Conservation (phyloP, 495 filamentous ascomycete genomes). For the Talaromyces adpressus region DNA sequence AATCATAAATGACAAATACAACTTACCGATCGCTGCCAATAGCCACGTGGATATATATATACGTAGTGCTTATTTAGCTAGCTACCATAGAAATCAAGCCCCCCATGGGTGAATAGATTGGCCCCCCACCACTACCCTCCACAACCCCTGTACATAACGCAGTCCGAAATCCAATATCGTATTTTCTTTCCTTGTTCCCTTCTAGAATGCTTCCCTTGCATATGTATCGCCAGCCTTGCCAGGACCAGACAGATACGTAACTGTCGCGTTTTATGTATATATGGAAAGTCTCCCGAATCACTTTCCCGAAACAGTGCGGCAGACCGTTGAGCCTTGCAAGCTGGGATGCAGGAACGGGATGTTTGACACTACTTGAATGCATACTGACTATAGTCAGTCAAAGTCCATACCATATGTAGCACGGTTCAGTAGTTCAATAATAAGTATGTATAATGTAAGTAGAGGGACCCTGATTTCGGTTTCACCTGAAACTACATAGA, state of each 20-base stretch:
- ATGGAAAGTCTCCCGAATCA: background rate
- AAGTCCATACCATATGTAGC: background rate
- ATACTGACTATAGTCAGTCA: background rate
- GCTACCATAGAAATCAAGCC: background rate
- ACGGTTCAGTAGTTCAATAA: background rate
- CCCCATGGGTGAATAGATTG: background rate
- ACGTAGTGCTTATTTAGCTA: background rate
- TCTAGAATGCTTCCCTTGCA: background rate
- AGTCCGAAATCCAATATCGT: background rate
- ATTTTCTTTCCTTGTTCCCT: background rate
- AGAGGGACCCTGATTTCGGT: background rate
- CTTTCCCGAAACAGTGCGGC: background rate
- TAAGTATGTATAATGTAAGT: background rate
- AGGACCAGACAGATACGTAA: background rate
- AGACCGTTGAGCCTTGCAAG: background rate
- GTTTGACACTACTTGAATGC: background rate
- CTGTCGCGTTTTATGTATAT: background rate
- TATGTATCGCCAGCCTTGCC: background rate
- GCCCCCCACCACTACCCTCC: background rate
- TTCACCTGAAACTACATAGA: background rate
- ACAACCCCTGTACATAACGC: background rate
- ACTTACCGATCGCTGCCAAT: background rate
- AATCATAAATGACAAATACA: background rate
- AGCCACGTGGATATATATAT: background rate
- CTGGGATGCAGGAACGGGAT: background rate